phyloP scores from a whole-genome alignment of 1,139 yeast genomes.

The Suhomyces wounanorum region DNA sequence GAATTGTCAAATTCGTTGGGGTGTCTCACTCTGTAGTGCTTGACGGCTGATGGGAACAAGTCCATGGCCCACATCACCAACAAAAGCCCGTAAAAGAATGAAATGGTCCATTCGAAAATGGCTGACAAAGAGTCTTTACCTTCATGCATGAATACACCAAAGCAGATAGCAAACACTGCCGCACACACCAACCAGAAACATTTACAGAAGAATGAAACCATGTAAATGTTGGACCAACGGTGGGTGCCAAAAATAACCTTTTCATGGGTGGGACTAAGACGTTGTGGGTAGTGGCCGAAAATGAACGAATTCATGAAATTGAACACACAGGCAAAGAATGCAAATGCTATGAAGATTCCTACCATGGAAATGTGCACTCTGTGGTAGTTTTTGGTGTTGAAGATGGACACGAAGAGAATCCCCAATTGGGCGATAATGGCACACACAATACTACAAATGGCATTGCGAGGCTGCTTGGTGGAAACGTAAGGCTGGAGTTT shows the following conservation, averaged over 20 bases:
- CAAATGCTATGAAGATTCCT: conserved; percentile 68
- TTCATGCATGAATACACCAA: conserved; percentile 50
- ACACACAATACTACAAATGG: conserved; percentile 51
- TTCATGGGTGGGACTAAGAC: conserved; percentile 45
- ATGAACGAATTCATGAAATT: conserved; percentile 60
- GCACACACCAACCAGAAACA: conserved; percentile 70
- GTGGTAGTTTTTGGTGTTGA: conserved; percentile 63
- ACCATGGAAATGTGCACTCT: conserved; percentile 72
- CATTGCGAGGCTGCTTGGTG: conserved; percentile 49
- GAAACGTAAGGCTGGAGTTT: conserved; percentile 58
- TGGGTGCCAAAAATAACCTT: conserved; percentile 42
- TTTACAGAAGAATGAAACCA: conserved; percentile 56
- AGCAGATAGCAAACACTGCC: conserved; percentile 66
- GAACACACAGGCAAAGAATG: conserved; percentile 64
- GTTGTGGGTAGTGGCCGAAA: conserved; percentile 57
- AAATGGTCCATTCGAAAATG: conserved; percentile 77
- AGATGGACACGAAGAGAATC: conserved; percentile 71
- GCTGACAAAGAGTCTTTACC: conserved; percentile 52
- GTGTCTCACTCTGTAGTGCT: conserved; percentile 20
- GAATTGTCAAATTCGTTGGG: conserved; percentile 16
- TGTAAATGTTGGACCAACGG: conserved; percentile 45
- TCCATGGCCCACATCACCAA: conserved; percentile 69
- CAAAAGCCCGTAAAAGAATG: conserved; percentile 79
- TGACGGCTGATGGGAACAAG: conserved; percentile 61
- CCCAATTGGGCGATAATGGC: conserved; percentile 76